Evolutionary conservation across 208 protist species (phyloP).

Genomic region (Leishmania major): DNA sequence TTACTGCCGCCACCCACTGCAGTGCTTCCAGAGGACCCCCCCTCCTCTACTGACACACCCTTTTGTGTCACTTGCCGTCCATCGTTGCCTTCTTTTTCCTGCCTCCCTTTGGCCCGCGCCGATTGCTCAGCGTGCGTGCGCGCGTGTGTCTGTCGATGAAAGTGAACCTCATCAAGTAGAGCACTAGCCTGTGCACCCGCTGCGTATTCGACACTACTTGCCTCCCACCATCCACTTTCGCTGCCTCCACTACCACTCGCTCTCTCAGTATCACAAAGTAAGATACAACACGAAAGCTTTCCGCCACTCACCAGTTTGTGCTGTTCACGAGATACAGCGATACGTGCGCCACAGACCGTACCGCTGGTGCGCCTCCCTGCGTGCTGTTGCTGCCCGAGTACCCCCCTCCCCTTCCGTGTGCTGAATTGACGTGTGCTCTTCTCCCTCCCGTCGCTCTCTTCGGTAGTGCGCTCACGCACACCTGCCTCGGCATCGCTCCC

Average conservation of each 20-base stretch:
- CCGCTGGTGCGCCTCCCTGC: not conserved
- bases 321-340: not conserved
- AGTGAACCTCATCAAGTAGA: not conserved
- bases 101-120: no score
- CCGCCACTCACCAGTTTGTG: not conserved
- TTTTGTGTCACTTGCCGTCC: not conserved
- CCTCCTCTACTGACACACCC: not conserved
- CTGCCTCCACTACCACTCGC: not conserved
- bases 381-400: not conserved
- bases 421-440: not conserved
- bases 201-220: not conserved
- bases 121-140: not conserved
- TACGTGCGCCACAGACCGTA: not conserved
- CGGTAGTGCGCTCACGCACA: not conserved
- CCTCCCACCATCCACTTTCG: not conserved
- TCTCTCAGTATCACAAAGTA: not conserved
- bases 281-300: not conserved
- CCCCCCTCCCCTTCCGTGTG: not conserved
- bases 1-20: not conserved
- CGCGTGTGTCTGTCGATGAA: not conserved
- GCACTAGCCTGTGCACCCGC: not conserved
- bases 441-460: not conserved
- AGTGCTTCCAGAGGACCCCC: not conserved
- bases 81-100: not conserved
- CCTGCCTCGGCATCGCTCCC: not conserved